Base-by-base conservation (phyloP, 2,329 filamentous ascomycete species). In the Arthrocladium fulminans region DNA sequence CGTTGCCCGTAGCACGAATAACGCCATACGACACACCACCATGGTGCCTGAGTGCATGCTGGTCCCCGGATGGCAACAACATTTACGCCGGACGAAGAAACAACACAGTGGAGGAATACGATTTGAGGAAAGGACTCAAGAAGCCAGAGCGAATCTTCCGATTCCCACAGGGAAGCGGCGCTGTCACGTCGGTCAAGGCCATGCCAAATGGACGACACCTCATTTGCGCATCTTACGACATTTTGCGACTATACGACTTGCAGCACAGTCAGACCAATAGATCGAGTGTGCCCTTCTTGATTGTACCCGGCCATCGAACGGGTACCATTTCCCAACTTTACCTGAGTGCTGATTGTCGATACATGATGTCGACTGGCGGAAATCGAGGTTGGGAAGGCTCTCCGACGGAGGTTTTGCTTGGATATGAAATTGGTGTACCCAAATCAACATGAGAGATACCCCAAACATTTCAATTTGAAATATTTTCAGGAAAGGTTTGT, bases 31-130 rank as follows among this genome's bases (percentile, higher is more conserved):
- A 80, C 9, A 86, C 88, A 0, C 90, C 92, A 1, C 92, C 90
- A 0, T 98, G 90, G 90, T 97, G 90, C 66, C 96, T 95, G 81
- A 89, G 87, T 56, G 88, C 88, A 1, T 95, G 88, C 69, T 98
- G 92, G 92, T 90, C 85, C 47, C 88, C 88, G 0, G 86, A 96
- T 63, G 92, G 92, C 12, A 97, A 97, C 67, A 88, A 80, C 66
- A 89, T 98, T 59, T 98, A 95, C 67, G 89, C 86, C 0, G 92
- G 92, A 0, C 76, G 92, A 23, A 77, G 92, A 50, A 97, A 97
- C 65, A 79, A 88, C 45, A 94, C 88, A 0, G 92, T 98, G 0
- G 92, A 98, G 58, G 92, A 98, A 66, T 98, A 86, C 67, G 88
- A 81, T 60, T 73, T 98, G 15, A 87, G 92, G 63, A 88, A 88